Base-by-base conservation (phyloP, 345 rosid species). In the Fremontodendron californicum region DNA sequence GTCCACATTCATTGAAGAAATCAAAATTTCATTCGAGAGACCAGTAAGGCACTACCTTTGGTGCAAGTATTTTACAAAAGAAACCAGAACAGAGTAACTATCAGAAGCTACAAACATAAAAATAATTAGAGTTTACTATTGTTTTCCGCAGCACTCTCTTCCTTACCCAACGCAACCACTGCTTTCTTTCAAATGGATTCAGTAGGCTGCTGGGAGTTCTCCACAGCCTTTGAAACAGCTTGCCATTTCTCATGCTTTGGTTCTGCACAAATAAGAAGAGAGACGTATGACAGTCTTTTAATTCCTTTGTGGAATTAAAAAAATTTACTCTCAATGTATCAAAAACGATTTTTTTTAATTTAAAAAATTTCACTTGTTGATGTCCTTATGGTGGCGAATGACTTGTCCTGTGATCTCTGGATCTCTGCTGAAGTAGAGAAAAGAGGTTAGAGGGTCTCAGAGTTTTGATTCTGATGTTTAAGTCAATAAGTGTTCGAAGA, bases 161-260 rank as follows among this genome's bases (percentile, higher is more conserved):
- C 97, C 90, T 87, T 89, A 54, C 91, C 95, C 74, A 91, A 83
- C 5, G 87, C 93, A 76, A 89, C 79, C 31, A 87, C 92, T 10
- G 89, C 91, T 85, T 88, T 90, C 90, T 89, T 94, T 85, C 91
- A 82, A 77, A 91, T 91, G 67, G 87, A 90, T 71, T 94, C 98
- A 23, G 89, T 83, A 46, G 91, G 86, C 75, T 89, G 93, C 83
- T 93, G 98, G 73, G 98, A 90, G 64, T 90, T 93, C 92, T 94
- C 97, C 74, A 91, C 92, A 15, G 94, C 93, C 89, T 93, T 93
- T 4, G 97, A 78, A 62, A 93, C 84, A 1, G 83, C 84, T 78
- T 94, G 97, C 97, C 97, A 94, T 78, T 86, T 90, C 86, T 94
- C 98, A 40, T 93, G 92, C 80, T 90, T 93, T 5, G 98, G 97